Percentiles rank a stretch among this genome's conserved stretches.
Conservation (phyloP, 2,329 filamentous ascomycete species). For the Pseudogymnoascus sp. region DNA sequence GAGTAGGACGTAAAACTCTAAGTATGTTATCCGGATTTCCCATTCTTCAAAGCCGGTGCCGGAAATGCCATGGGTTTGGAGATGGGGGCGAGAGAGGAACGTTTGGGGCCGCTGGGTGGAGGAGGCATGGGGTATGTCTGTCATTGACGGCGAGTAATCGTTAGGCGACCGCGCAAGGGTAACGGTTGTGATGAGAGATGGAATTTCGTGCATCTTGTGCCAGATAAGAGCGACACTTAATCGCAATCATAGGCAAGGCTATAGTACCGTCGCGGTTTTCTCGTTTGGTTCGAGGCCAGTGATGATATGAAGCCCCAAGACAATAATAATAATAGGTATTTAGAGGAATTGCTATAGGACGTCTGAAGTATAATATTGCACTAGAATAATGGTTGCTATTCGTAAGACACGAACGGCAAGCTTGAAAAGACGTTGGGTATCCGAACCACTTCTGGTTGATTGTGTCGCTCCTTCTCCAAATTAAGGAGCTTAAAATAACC, state of each 20-base stretch:
- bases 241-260: not conserved
- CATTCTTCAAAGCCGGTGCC: not conserved
- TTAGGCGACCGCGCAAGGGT: not conserved
- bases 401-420: not conserved
- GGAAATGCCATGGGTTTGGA: not conserved
- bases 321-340: not conserved
- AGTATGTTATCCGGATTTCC: not conserved
- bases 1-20: conserved; percentile 1
- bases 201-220: not conserved
- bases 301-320: not conserved
- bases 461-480: conserved; percentile 5
- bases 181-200: not conserved
- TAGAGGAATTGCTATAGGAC: not conserved
- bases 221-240: not conserved
- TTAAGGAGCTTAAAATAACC: not conserved
- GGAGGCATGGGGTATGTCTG: not conserved
- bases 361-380: not conserved
- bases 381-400: not conserved
- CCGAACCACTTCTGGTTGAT: conserved; percentile 1
- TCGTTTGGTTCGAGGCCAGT: not conserved
- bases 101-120: not conserved
- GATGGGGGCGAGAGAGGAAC: not conserved
- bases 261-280: not conserved
- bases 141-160: not conserved
- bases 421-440: conserved; percentile 1